These are phyloP conservation scores for Boechera stricta DNA, from an alignment of 345 rosid genomes.

Conservation along the genomic window DNA sequence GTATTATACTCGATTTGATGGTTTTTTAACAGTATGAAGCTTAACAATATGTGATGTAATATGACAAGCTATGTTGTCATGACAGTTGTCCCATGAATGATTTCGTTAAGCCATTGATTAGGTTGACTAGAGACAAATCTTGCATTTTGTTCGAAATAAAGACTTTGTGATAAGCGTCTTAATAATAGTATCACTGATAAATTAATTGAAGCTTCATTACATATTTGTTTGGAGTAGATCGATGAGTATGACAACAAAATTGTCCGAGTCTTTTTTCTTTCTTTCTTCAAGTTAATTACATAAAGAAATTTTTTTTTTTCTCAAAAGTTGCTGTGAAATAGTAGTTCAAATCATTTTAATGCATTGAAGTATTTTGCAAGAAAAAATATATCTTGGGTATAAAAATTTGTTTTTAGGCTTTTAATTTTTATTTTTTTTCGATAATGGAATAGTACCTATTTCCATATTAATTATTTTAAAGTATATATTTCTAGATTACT, in stretches of 20 bases:
- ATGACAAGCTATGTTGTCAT: slow-evolving; percentile 36
- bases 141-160: slow-evolving; percentile 8
- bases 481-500: not conserved
- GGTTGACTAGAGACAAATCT: slow-evolving; percentile 28
- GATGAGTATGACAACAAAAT: not conserved
- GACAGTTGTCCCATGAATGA: slow-evolving; percentile 34
- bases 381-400: not conserved
- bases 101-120: slow-evolving; percentile 6
- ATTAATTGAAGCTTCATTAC: not conserved
- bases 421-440: not conserved
- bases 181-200: not conserved
- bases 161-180: not conserved
- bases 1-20: slow-evolving; percentile 8
- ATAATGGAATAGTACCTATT: not conserved
- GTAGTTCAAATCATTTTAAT: not conserved
- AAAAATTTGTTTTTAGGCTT: not conserved
- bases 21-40: not conserved
- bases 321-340: not conserved
- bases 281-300: not conserved
- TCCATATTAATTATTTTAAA: not conserved
- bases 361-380: not conserved
- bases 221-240: not conserved
- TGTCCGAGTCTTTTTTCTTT: not conserved
- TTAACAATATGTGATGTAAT: slow-evolving; percentile 30
- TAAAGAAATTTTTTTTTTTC: not conserved